Evolutionary conservation across 2,329 filamentous ascomycete species (phyloP), one percentile per base, ranked within the genome.

Genomic region (Pestalotiopsis fici): DNA sequence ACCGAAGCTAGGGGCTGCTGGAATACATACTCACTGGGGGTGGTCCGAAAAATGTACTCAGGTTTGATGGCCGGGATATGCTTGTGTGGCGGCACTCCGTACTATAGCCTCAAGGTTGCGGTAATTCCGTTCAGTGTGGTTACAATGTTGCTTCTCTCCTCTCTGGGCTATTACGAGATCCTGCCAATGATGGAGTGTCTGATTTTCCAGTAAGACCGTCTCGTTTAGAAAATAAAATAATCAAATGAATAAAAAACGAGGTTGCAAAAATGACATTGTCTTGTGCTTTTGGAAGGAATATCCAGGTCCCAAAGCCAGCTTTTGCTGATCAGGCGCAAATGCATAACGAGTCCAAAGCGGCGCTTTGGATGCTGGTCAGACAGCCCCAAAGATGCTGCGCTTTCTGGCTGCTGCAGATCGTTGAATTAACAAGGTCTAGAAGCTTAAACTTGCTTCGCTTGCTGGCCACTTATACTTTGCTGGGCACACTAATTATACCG

Each of bases 261-360:
- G 37, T 37, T 31, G 35, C 55, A 61, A 31, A 11, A 3, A 23
- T 59, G 23, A n/a, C 56, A 61, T 61, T 13, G 64, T 61, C 37
- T 18, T 60, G 27, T 18, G 50, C 13, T 28, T 27, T 18, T 7
- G 28, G 15, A 28, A 27, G 23, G 39, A 43, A 27, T 21, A 57
- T 23, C 7, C 15, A 27, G 28, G 54, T 23, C 12, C 37, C 27
- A 28, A 27, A 2, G 7, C 9, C 11, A 23, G 25, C 28, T 11
- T 28, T 56, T 35, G 21, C 31, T 65, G 50, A 59, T 65, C 23
- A 54, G 63, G 63, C 61, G 61, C 25, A 56, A 64, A 55, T 55
- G 61, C 61, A 64, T 13, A 25, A 21, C n/a, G 55, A 63, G 9
- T 28, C 18, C 18, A 28, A 11, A 39, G 37, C 21, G 54, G 35